These are phyloP conservation scores for Lepidium africanum DNA, from an alignment of 345 rosid species.

Conservation along the genomic window DNA sequence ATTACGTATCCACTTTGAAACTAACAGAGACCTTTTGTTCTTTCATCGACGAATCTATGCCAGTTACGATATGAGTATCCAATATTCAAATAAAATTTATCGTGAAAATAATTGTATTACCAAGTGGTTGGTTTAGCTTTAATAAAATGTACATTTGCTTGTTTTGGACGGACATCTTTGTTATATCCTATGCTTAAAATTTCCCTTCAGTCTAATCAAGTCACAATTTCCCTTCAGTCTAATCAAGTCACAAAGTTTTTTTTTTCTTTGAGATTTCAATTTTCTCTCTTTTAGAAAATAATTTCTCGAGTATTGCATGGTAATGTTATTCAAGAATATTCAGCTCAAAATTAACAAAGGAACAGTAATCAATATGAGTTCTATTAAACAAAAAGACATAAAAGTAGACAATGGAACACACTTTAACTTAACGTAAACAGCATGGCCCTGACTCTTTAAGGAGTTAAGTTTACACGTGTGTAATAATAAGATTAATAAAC, in stretches of 20 bases:
- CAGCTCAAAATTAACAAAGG: not conserved
- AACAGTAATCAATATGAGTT: not conserved
- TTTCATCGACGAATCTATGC: not conserved
- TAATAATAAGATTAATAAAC: not conserved
- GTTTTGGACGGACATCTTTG: conserved; percentile 9
- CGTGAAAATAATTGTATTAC: too few relatives aligned
- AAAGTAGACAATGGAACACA: not conserved
- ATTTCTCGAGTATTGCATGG: not conserved
- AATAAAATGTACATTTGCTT: conserved; percentile 6
- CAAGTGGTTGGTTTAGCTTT: conserved; percentile 9
- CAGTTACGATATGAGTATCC: too few relatives aligned
- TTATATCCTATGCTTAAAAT: not conserved
- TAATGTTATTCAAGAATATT: not conserved
- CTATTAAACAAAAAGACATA: not conserved
- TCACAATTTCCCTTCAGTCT: not conserved
- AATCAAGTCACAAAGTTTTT: not conserved
- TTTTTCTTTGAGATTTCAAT: too few relatives aligned
- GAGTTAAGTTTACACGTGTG: conserved; percentile 1
- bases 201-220: not conserved
- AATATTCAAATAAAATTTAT: too few relatives aligned
- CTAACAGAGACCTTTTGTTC: not conserved
- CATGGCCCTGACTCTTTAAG: not conserved
- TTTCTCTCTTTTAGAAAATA: not conserved
- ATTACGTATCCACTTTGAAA: conserved; percentile 12
- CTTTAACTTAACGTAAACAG: not conserved